Percentiles rank a stretch among this genome's conserved stretches.
These are phyloP conservation scores for Vigna trinervia DNA, from an alignment of 306 rosid genomes.

Conservation along the genomic window DNA sequence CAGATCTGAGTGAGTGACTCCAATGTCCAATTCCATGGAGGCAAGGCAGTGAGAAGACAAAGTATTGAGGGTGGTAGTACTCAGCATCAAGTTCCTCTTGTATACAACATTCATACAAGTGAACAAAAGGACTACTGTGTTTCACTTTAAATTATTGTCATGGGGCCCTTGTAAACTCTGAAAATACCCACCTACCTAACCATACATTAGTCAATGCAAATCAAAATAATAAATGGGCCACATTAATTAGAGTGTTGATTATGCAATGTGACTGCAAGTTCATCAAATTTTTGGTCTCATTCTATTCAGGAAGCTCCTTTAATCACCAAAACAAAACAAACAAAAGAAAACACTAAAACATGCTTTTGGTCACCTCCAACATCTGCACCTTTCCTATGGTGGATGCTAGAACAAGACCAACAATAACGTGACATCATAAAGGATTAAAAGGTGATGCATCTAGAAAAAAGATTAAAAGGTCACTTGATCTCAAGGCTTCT, in stretches of 20 bases:
- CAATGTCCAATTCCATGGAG: conserved; percentile 59
- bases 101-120: conserved; percentile 43
- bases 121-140: conserved; percentile 51
- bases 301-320: conserved; percentile 24
- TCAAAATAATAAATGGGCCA: conserved; percentile 48
- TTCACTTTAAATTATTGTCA: conserved; percentile 52
- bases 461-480: conserved; percentile 23
- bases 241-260: conserved; percentile 47
- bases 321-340: background rate
- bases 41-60: conserved; percentile 44
- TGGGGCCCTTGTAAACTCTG: conserved; percentile 49
- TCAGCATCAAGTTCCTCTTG: background rate
- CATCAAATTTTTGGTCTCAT: conserved; percentile 35
- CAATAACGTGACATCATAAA: conserved; percentile 36
- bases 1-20: conserved; percentile 47
- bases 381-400: conserved; percentile 37
- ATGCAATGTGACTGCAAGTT: conserved; percentile 35
- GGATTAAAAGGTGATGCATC: conserved; percentile 15
- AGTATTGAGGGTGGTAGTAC: conserved; percentile 33
- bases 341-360: background rate
- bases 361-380: conserved; percentile 10
- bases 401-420: conserved; percentile 33
- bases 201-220: conserved; percentile 52
- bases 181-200: conserved; percentile 62
- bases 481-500: conserved; percentile 40